Percentiles rank a stretch among this genome's conserved stretches.
phyloP scores from a whole-genome alignment of 2,329 filamentous ascomycete genomes.

The Paraconiothyrium sp. region DNA sequence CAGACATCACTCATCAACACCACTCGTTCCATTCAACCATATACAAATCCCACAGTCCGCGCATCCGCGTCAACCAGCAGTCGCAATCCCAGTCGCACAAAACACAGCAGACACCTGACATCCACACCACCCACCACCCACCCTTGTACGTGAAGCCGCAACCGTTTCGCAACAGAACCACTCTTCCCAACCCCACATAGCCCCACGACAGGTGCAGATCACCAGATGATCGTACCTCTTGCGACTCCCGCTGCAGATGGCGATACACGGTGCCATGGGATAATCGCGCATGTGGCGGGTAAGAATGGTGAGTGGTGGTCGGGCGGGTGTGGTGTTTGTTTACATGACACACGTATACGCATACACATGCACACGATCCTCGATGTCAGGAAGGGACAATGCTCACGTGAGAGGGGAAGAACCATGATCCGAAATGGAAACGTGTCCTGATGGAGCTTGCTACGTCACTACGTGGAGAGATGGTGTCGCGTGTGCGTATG shows the following conservation, averaged over 20 bases:
- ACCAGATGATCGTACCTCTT: constrained; percentile 7
- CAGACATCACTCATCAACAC: too few species aligned
- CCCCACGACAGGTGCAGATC: not conserved
- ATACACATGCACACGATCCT: not conserved
- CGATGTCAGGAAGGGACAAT: too few species aligned
- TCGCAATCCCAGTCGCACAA: not conserved
- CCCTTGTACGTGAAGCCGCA: not conserved
- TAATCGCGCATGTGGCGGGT: constrained; percentile 1
- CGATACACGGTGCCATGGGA: not conserved
- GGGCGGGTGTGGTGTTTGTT: not conserved
- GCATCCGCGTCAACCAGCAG: not conserved
- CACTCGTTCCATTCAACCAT: not conserved
- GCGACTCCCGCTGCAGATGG: not conserved
- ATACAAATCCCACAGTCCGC: not conserved
- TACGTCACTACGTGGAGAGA: constrained; percentile 1
- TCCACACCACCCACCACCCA: not conserved
- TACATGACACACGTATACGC: not conserved
- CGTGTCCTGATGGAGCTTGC: not conserved
- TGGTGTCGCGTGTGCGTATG: not conserved
- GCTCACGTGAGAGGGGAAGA: not conserved
- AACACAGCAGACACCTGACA: not conserved
- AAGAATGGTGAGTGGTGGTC: not conserved
- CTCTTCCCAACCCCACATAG: not conserved
- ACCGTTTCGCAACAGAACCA: not conserved
- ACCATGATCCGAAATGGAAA: not conserved